Conservation (phyloP, 2,329 filamentous ascomycete species). For the Pseudonectria buxi region DNA sequence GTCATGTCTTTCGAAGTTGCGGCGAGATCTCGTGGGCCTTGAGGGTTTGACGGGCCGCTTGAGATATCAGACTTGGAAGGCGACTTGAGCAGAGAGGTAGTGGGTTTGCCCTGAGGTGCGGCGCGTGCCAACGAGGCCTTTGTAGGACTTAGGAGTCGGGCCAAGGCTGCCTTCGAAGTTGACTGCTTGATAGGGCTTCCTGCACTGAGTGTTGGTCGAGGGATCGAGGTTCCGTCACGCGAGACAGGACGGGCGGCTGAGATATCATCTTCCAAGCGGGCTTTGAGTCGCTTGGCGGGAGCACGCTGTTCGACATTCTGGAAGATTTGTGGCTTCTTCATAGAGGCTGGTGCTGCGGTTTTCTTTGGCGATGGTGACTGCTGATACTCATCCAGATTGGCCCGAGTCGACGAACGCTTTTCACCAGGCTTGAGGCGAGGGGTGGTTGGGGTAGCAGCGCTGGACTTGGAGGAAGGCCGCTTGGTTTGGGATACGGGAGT, state of each 20-base stretch:
- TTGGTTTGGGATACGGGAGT: slow-evolving; percentile 31
- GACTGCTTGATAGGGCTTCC: slow-evolving; percentile 22
- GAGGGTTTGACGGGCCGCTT: slow-evolving; percentile 41
- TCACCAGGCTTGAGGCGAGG: slow-evolving; percentile 31
- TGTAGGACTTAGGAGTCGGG: slow-evolving; percentile 67
- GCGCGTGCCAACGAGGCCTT: slow-evolving; percentile 62
- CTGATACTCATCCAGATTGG: slow-evolving; percentile 22
- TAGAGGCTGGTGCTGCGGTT: slow-evolving; percentile 12
- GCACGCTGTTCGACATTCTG: slow-evolving; percentile 16
- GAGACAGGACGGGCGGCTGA: slow-evolving; percentile 58
- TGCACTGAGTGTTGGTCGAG: slow-evolving; percentile 35
- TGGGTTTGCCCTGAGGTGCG: slow-evolving; percentile 19
- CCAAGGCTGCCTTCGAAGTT: slow-evolving; percentile 42
- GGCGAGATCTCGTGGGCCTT: slow-evolving; percentile 40
- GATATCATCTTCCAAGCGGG: slow-evolving; percentile 60
- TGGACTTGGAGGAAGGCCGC: slow-evolving; percentile 46
- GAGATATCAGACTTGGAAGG: slow-evolving; percentile 40
- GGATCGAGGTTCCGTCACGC: slow-evolving; percentile 42
- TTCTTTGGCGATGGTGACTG: slow-evolving; percentile 24
- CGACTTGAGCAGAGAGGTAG: slow-evolving; percentile 31
- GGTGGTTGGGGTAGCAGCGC: slow-evolving; percentile 48
- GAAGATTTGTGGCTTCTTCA: slow-evolving; percentile 11
- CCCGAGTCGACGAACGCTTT: slow-evolving; percentile 22
- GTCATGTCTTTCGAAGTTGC: slow-evolving; percentile 26
- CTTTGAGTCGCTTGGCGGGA: slow-evolving; percentile 65